Conservation (phyloP, 2,329 filamentous ascomycete genomes). For the Cladosporium sp. region DNA sequence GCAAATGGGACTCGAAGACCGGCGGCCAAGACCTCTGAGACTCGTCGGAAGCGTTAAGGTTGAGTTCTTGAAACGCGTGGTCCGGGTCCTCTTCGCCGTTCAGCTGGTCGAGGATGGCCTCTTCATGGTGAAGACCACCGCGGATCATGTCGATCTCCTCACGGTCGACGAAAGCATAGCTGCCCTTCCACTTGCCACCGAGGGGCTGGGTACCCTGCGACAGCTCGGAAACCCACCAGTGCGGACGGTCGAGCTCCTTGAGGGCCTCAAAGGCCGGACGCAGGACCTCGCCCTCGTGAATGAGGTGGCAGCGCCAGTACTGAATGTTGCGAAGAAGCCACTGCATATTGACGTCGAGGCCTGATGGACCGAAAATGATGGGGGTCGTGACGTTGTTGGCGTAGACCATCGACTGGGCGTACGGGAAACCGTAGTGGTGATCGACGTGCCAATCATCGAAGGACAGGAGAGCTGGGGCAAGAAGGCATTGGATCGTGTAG, state of each 20-base stretch:
- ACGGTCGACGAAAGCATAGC: constrained; percentile 38
- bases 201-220: constrained; percentile 20
- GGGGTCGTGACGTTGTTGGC: constrained; percentile 27
- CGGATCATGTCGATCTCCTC: constrained; percentile 27
- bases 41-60: constrained; percentile 18
- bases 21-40: constrained; percentile 30
- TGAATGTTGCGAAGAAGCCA: constrained; percentile 45
- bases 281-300: constrained; percentile 31
- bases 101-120: constrained; percentile 25
- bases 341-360: constrained; percentile 37
- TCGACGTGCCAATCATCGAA: constrained; percentile 11
- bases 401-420: constrained; percentile 43
- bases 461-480: constrained; percentile 25
- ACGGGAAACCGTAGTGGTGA: constrained; percentile 33
- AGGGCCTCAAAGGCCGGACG: constrained; percentile 35
- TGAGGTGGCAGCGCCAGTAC: constrained; percentile 50
- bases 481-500: constrained; percentile 25
- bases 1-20: constrained; percentile 36
- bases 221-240: constrained; percentile 25
- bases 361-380: constrained; percentile 36
- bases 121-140: constrained; percentile 8
- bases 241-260: constrained; percentile 33
- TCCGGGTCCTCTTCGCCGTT: constrained; percentile 26
- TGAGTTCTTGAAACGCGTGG: constrained; percentile 26
- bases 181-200: constrained; percentile 45